Evolutionary conservation across 768 basidiomycete species (phyloP), one percentile per base, ranked within the genome.

Genomic region (Podaxis sp.): DNA sequence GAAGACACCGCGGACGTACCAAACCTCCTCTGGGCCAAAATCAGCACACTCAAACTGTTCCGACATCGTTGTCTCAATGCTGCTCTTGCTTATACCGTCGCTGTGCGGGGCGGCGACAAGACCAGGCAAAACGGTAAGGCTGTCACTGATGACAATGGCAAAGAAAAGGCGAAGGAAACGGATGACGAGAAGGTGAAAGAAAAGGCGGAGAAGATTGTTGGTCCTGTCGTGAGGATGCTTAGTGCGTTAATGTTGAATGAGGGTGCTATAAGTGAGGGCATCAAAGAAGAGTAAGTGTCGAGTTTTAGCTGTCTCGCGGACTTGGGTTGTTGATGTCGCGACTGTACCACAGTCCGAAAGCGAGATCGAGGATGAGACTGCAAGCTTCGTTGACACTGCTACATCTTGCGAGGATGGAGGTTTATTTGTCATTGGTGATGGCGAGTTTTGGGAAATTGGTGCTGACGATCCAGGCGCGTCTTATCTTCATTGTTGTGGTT

Each of bases 371-470:
- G 16, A 78, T 98, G 74, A 84, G 96, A 32, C 74, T 98, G 6
- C 88, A 91, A 68, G 93, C 95, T 4, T 89, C 89, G 0, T 74
- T 88, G 3, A 93, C 89, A 3, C 69, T 98, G 50, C 74, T 97
- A 28, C 93, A 94, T 69, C 77, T 99, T 10, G 82, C 84, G 1
- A 80, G 84, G 0, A 76, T 89, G 4, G 74, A 81, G 37, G 68
- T 65, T 2, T 95, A 85, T 70, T 81, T 85, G 9, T 74, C 76
- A 28, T 77, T 79, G 5, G 81, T 95, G 21, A 68, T 78, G 21
- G 74, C 75, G 2, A 81, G 83, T 65, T 95, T 97, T 66, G 72
- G 89, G 40, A 76, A 78, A 63, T 68, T 98, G 28, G 88, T 89
- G 0, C 77, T 93, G 44, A 83, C 83, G 0, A 81, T 90, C 16